Evolutionary conservation across 1,139 yeast species (phyloP), one percentile per base, ranked within the genome.

Genomic region (Lodderomyces elongisporus): DNA sequence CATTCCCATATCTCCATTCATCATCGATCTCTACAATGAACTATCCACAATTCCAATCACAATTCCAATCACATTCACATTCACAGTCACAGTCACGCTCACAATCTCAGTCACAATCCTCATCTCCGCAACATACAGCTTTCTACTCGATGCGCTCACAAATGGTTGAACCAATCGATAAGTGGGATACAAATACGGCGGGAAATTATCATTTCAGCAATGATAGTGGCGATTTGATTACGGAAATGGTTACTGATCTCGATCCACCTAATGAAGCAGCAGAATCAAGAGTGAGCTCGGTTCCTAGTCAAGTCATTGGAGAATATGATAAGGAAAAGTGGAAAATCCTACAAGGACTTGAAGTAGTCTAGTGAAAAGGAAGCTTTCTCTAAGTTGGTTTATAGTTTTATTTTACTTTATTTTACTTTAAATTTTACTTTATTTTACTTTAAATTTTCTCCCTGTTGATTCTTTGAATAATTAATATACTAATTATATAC

Each of bases 281-380:
- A 15, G 53, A 54, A 32, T 69, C 76, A 3, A 53, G 72, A 21
- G 58, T 62, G 12, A 71, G 74, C 40, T 66, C 77, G 1, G 61
- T 73, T 27, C 84, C 83, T 0, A 67, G 79, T 38, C 77, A 70
- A 9, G 77, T 74, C 2, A 67, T 77, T 35, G 83, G 84, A 0
- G 77, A 76, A 47, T 78, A 78, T 47, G 85, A 78, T 47, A 58
- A 70, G 44, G 85, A 78, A 49, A 78, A 78, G 49, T 77, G 84
- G 84, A 57, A 69, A 13, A 20, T 23, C 4, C 7, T n/a, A n/a
- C n/a, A n/a, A n/a, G n/a, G n/a, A n/a, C n/a, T n/a, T n/a, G n/a
- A n/a, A n/a, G n/a, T n/a, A n/a, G n/a, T n/a, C n/a, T n/a, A n/a
- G n/a, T n/a, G n/a, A n/a, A n/a, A n/a, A n/a, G n/a, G n/a, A n/a